Conservation (phyloP, 2,329 filamentous ascomycete species). For the Fusarium xylarioides region DNA sequence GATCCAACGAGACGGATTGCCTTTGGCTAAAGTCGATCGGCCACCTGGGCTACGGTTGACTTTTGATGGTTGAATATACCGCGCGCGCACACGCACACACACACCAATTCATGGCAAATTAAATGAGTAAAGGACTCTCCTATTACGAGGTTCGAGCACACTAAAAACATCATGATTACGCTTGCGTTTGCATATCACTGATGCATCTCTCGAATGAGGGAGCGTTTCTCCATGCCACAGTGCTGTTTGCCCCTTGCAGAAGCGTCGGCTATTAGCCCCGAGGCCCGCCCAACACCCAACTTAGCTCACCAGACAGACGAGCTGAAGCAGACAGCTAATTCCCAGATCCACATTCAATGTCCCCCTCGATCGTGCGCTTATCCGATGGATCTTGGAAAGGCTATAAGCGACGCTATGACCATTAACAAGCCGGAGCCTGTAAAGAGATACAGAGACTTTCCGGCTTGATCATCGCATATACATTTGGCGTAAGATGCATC, state of each 20-base stretch:
- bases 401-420: constrained; percentile 9
- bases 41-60: neutral
- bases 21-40: constrained; percentile 3
- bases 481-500: neutral
- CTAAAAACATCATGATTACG: constrained; percentile 9
- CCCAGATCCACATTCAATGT: constrained; percentile 17
- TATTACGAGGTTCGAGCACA: constrained; percentile 11
- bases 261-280: constrained; percentile 18
- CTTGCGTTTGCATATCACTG: constrained; percentile 4
- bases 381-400: constrained; percentile 6
- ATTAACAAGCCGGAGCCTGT: constrained; percentile 7
- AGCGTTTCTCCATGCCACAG: neutral
- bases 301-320: neutral
- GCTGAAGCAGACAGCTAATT: neutral
- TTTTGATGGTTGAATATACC: neutral
- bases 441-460: neutral
- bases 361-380: constrained; percentile 24
- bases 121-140: constrained; percentile 4
- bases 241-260: constrained; percentile 31
- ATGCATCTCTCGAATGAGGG: neutral
- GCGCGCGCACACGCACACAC: neutral
- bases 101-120: neutral
- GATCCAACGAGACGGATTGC: constrained; percentile 1
- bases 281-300: neutral
- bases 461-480: neutral